Base-by-base conservation (phyloP, 1,284 basidiomycete species). In the Heterobasidion parviporum region DNA sequence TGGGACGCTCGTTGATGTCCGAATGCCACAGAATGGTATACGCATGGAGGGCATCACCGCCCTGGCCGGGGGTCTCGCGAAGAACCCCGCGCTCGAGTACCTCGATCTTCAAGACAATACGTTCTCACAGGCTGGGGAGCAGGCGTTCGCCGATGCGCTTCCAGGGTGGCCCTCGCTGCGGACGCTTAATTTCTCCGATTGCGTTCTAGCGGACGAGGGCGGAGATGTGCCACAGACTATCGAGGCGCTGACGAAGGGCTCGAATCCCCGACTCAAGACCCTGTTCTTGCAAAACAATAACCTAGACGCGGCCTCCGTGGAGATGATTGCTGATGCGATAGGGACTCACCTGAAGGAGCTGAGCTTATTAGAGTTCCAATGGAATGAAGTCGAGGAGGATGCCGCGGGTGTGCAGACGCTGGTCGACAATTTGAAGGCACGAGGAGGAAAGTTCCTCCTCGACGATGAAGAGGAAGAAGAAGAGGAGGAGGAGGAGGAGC, bases 71-170 rank as follows among this genome's bases (percentile, higher is more conserved):
- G 96, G 94, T 2, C 73, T 99, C 47, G 70, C 85, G 14, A 76
- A 84, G 55, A 92, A 89, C 68, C 72, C 77, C 1, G 73, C 76
- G 50, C 75, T 99, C 56, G 78, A 87, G 67, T 74, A 87, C 59
- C 81, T 99, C 64, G 95, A 99, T 75, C 73, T 99, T 54, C 94
- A 98, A 72, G 96, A 99, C 72, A 99, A 99, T 74, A 95, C 94
- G 0, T 92, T 94, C 63, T 92, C 90, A 26, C 79, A 78, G 26
- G 80, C 83, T 49, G 94, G 87, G 26, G 81, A 85, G 26, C 70
- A 82, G 54, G 88, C 89, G 8, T 87, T 97, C 76, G 85, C 91
- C 6, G 75, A 78, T 36, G 81, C 87, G 1, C 72, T 98, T 44
- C 68, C 74, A 18, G 75, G 77, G 14, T 98, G 90, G 89, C 83